These are phyloP conservation scores for Helicosporidium sp. DNA, from an alignment of 139 green algal species.

Conservation along the genomic window DNA sequence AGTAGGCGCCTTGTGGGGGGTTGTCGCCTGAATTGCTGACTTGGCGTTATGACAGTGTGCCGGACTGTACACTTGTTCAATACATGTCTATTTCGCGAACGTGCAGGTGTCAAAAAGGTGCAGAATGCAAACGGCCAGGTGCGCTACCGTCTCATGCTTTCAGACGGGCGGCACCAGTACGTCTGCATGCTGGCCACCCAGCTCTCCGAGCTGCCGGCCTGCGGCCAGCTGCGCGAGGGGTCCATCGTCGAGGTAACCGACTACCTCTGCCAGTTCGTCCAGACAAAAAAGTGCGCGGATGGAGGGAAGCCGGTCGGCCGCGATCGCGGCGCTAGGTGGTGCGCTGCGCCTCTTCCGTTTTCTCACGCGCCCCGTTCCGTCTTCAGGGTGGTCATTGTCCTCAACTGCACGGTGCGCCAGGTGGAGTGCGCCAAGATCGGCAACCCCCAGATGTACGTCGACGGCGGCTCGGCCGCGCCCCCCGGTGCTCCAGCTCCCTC, in stretches of 20 bases:
- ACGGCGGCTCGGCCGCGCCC: neutral
- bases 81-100: neutral
- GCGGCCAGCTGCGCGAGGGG: constrained; percentile 17
- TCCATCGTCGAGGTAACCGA: constrained; percentile 44
- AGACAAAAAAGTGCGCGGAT: constrained; percentile 16
- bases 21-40: too few species aligned
- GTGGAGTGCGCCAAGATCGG: constrained; percentile 3
- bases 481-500: neutral
- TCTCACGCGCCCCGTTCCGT: too few species aligned
- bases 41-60: neutral
- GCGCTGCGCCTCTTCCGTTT: too few species aligned
- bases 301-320: too few species aligned
- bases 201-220: constrained; percentile 35
- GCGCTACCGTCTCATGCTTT: constrained; percentile 40
- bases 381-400: constrained; percentile 16
- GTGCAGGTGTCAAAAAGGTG: constrained; percentile 25
- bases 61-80: neutral
- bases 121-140: constrained; percentile 7
- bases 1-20: too few species aligned
- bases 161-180: constrained; percentile 28
- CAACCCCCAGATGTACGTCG: constrained; percentile 2
- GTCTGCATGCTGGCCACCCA: constrained; percentile 62
- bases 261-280: constrained; percentile 12
- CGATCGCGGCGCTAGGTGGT: too few species aligned
- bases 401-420: constrained; percentile 5